A percentile compares a stretch with the other conserved stretches of the same genome.
These are phyloP conservation scores for Agaricales sp. DNA, from an alignment of 1,284 basidiomycete species.

Conservation along the genomic window DNA sequence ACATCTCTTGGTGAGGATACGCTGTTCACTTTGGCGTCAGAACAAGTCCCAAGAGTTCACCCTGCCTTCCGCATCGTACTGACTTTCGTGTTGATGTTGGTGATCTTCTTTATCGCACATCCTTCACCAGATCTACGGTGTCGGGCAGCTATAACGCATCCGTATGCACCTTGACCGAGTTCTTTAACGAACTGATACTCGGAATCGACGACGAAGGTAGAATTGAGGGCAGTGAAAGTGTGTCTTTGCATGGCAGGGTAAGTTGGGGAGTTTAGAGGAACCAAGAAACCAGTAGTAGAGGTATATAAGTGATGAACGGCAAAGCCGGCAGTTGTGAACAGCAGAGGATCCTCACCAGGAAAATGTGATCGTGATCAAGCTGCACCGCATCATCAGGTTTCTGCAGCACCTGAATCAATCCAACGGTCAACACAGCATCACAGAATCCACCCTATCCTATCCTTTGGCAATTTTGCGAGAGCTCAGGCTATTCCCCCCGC, in stretches of 20 bases:
- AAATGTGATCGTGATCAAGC: too few species aligned
- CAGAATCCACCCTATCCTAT: too few species aligned
- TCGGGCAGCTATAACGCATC: conserved; percentile 82
- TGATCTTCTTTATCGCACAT: conserved; percentile 95
- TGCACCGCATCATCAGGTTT: too few species aligned
- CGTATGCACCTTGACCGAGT: conserved; percentile 90
- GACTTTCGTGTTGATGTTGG: conserved; percentile 93
- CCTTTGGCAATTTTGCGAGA: too few species aligned
- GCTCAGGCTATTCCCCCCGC: too few species aligned
- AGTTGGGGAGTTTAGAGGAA: neutral
- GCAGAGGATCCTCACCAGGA: too few species aligned
- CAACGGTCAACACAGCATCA: too few species aligned
- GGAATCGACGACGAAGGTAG: conserved; percentile 79
- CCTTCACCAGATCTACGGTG: conserved; percentile 82
- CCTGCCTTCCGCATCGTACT: conserved; percentile 9
- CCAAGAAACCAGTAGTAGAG: too few species aligned
- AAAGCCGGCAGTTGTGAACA: too few species aligned
- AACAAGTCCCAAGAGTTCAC: conserved; percentile 5
- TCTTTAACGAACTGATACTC: conserved; percentile 94
- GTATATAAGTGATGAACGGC: too few species aligned
- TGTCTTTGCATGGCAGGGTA: conserved; percentile 42
- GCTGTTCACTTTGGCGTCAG: conserved; percentile 28
- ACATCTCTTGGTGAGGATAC: conserved; percentile 92
- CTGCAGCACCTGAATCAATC: too few species aligned
- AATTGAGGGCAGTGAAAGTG: conserved; percentile 72